Conservation (phyloP, 2,329 filamentous ascomycete species). For the Clonostachys solani region DNA sequence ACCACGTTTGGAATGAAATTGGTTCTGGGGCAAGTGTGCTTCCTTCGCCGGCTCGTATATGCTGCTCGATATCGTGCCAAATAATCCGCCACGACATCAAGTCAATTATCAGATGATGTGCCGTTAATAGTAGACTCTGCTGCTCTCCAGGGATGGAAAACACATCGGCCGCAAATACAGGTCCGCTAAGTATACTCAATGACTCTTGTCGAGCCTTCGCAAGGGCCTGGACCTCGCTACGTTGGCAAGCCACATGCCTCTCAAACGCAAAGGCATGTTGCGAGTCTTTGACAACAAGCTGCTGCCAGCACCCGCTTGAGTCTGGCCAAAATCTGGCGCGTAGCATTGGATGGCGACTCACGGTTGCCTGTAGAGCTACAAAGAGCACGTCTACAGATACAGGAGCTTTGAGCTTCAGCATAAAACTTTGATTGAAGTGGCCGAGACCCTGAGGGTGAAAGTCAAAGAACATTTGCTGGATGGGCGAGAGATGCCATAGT, state of each 20-base stretch:
- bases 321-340: too few relatives aligned
- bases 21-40: constrained; percentile 10
- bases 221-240: not conserved
- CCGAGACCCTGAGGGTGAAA: constrained; percentile 14
- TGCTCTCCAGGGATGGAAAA: constrained; percentile 18
- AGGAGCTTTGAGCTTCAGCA: constrained; percentile 19
- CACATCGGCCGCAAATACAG: constrained; percentile 44
- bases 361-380: constrained; percentile 9
- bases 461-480: constrained; percentile 37
- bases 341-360: too few relatives aligned
- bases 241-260: too few relatives aligned
- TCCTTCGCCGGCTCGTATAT: constrained; percentile 11
- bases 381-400: constrained; percentile 8
- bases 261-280: constrained; percentile 3
- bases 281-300: constrained; percentile 3
- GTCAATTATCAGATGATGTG: constrained; percentile 34
- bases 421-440: constrained; percentile 40
- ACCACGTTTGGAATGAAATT: not conserved
- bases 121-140: constrained; percentile 21
- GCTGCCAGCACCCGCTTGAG: not conserved
- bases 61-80: constrained; percentile 33
- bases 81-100: constrained; percentile 40
- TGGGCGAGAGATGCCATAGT: constrained; percentile 32
- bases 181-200: constrained; percentile 29
- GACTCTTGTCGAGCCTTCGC: not conserved